Percentiles rank a stretch among this genome's conserved stretches.
Evolutionary conservation across 495 filamentous ascomycete genomes (phyloP).

Genomic region (Friedmanniomyces simplex): DNA sequence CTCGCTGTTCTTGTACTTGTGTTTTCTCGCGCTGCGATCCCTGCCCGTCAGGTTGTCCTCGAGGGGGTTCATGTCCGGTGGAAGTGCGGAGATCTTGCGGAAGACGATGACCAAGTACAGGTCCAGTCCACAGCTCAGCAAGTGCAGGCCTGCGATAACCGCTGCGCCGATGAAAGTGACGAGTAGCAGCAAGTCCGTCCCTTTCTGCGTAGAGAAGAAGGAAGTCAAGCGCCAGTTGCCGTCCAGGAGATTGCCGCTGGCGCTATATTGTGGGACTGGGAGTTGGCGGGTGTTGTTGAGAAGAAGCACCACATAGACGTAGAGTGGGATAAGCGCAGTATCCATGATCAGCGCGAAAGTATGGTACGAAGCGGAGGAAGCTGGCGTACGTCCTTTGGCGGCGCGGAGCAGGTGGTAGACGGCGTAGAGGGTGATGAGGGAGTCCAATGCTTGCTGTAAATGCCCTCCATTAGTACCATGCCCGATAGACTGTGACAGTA

Average conservation of each 20-base stretch:
- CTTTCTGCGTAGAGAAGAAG: conserved; percentile 41
- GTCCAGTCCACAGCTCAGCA: conserved; percentile 56
- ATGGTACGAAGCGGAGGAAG: conserved; percentile 74
- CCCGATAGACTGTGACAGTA: not conserved
- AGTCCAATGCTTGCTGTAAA: conserved; percentile 57
- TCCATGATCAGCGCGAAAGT: conserved; percentile 68
- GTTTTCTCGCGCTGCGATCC: conserved; percentile 32
- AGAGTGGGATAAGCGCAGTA: conserved; percentile 61
- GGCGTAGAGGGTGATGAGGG: conserved; percentile 60
- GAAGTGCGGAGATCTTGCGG: conserved; percentile 65
- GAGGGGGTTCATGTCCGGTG: conserved; percentile 86
- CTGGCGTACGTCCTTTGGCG: conserved; percentile 56
- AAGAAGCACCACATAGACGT: conserved; percentile 57
- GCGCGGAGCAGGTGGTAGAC: conserved; percentile 65
- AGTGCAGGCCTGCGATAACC: conserved; percentile 53
- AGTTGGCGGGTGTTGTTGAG: conserved; percentile 35
- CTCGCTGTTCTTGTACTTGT: conserved; percentile 68
- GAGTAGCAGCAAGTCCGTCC: conserved; percentile 46
- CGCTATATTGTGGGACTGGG: not conserved
- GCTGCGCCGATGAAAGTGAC: conserved; percentile 54
- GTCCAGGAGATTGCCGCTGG: conserved; percentile 19
- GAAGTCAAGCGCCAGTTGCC: conserved; percentile 49
- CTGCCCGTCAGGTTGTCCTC: conserved; percentile 78
- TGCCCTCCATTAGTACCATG: not conserved
- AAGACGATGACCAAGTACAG: conserved; percentile 65